phyloP scores from a whole-genome alignment of 208 protist genomes.

The Trypanosoma lewisi region DNA sequence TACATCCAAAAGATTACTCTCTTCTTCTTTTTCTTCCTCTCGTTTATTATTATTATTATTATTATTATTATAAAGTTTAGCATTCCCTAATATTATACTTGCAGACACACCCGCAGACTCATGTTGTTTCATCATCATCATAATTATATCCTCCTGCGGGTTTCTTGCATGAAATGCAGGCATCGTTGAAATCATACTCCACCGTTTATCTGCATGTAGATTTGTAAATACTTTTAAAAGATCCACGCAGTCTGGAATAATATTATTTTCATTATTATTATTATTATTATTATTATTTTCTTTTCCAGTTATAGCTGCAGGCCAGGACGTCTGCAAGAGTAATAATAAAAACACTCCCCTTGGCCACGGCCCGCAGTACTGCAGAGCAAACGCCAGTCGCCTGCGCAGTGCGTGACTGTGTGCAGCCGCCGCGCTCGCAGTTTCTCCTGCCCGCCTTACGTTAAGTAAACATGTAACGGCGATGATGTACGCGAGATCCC shows the following conservation, averaged over 20 bases:
- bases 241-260: slow-evolving; percentile 8
- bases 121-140: slow-evolving; percentile 1
- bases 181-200: neutral
- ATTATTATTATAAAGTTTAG: neutral
- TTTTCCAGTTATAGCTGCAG: neutral
- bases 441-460: neutral
- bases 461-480: slow-evolving; percentile 8
- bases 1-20: neutral
- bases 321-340: neutral
- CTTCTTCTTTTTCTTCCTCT: neutral
- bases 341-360: slow-evolving; percentile 11
- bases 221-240: slow-evolving; percentile 3
- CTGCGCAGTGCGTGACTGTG: neutral
- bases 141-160: too few species aligned
- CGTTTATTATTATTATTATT: neutral
- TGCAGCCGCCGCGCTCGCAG: neutral
- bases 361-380: slow-evolving; percentile 37
- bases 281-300: neutral
- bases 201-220: neutral
- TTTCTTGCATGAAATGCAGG: neutral
- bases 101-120: neutral
- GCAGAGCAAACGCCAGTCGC: slow-evolving; percentile 13
- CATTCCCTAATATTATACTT: slow-evolving; percentile 22
- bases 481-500: slow-evolving; percentile 20
- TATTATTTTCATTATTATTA: neutral